Percentiles rank a stretch among this genome's conserved stretches.
These are phyloP conservation scores for Cryptococcus sp. DNA, from an alignment of 1,284 basidiomycete species.

Conservation along the genomic window DNA sequence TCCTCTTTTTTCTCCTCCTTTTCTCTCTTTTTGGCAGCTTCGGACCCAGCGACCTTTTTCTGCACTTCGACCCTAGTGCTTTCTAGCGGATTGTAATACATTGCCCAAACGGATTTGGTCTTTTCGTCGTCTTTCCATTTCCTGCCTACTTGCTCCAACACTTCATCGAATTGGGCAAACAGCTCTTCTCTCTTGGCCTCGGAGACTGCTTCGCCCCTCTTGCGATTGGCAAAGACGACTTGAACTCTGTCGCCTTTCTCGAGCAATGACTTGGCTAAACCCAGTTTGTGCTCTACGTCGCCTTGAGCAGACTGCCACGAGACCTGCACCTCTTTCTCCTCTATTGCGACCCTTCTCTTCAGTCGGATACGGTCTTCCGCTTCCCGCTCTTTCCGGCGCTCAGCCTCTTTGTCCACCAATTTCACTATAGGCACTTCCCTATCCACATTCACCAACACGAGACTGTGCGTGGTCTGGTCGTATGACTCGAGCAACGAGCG, in stretches of 20 bases:
- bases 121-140: conserved; percentile 81
- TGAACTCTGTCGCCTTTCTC: conserved; percentile 47
- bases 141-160: conserved; percentile 74
- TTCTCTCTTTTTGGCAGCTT: conserved; percentile 59
- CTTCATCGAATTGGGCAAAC: conserved; percentile 61
- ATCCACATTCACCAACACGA: conserved; percentile 27
- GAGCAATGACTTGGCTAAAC: conserved; percentile 29
- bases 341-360: conserved; percentile 32
- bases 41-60: conserved; percentile 69
- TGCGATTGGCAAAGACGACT: conserved; percentile 42
- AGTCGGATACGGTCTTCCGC: conserved; percentile 27
- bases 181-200: conserved; percentile 54
- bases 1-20: conserved; percentile 42
- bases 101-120: conserved; percentile 71
- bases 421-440: conserved; percentile 40
- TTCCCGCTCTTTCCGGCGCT: conserved; percentile 26
- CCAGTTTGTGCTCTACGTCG: conserved; percentile 46
- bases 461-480: conserved; percentile 22
- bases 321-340: conserved; percentile 49
- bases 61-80: conserved; percentile 84
- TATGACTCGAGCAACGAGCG: conserved; percentile 21
- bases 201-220: conserved; percentile 14
- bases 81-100: conserved; percentile 69
- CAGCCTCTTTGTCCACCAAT: conserved; percentile 32
- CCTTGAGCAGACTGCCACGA: conserved; percentile 43